A percentile compares a stretch with the other conserved stretches of the same genome.
These are phyloP conservation scores for Clavispora vitiphila DNA, from an alignment of 805 yeast species.

Conservation along the genomic window DNA sequence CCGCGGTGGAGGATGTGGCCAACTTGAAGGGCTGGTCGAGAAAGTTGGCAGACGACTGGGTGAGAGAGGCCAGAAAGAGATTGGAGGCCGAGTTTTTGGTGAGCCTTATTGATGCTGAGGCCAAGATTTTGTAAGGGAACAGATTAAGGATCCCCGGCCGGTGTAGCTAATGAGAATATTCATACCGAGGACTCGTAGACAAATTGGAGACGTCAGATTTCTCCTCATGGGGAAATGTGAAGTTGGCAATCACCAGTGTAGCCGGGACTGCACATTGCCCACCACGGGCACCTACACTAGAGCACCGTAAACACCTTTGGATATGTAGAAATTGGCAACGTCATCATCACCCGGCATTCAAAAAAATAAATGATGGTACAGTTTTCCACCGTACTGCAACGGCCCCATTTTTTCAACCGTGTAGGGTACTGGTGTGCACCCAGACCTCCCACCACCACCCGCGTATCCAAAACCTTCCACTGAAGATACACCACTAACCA, in stretches of 20 bases:
- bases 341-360: too few species aligned
- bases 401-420: too few species aligned
- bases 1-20: conserved; percentile 90
- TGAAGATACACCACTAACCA: neutral
- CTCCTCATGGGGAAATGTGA: too few species aligned
- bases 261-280: too few species aligned
- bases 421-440: neutral
- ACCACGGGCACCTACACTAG: too few species aligned
- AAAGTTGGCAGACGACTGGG: conserved; percentile 88
- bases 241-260: too few species aligned
- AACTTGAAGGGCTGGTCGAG: conserved; percentile 90
- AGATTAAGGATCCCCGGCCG: neutral
- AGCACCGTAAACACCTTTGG: too few species aligned
- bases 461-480: neutral
- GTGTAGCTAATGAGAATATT: neutral
- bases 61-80: conserved; percentile 81
- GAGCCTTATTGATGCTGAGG: conserved; percentile 61
- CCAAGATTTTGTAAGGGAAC: conserved; percentile 32
- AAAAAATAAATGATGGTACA: too few species aligned
- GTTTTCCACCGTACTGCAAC: too few species aligned
- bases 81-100: conserved; percentile 81
- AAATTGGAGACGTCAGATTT: too few species aligned
- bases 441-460: neutral
- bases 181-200: neutral
- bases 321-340: too few species aligned